Evolutionary conservation across 139 green algal genomes (phyloP).

Genomic region (Penium margaritaceum): DNA sequence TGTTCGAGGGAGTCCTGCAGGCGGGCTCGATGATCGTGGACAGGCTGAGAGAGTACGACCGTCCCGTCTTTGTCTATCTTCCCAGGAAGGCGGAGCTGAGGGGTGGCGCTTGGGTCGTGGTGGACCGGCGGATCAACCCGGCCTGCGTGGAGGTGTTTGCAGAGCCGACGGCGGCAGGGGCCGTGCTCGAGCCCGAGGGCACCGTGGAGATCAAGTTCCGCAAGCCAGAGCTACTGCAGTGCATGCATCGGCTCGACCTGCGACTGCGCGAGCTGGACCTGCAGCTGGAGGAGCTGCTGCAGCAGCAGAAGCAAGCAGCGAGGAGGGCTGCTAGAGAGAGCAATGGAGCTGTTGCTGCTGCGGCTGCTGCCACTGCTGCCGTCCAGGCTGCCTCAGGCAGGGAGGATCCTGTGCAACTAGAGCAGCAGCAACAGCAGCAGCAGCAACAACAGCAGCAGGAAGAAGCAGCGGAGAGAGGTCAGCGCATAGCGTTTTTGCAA

Average conservation of each 20-base stretch:
- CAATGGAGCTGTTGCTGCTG: no score
- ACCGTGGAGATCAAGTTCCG: slow-evolving; percentile 98
- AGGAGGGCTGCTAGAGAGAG: no score
- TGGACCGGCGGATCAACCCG: slow-evolving; percentile 88
- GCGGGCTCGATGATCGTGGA: slow-evolving; percentile 93
- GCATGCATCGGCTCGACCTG: slow-evolving; percentile 83
- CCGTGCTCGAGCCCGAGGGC: slow-evolving; percentile 91
- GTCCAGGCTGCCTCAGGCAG: no score
- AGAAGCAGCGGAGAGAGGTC: no score
- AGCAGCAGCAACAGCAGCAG: no score
- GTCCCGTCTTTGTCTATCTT: slow-evolving; percentile 93
- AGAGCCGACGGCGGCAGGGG: slow-evolving; percentile 60
- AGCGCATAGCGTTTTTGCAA: no score
- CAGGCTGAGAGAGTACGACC: slow-evolving; percentile 74
- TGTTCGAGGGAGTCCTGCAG: slow-evolving; percentile 91
- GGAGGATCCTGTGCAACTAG: no score
- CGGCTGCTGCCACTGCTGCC: no score
- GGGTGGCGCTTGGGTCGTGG: slow-evolving; percentile 94
- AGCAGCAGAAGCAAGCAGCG: slow-evolving; percentile 53
- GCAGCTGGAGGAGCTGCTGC: not conserved
- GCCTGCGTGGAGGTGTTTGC: slow-evolving; percentile 60
- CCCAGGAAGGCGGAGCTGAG: slow-evolving; percentile 82
- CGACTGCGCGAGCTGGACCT: slow-evolving; percentile 47
- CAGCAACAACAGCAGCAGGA: no score
- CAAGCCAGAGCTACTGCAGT: slow-evolving; percentile 62